These are phyloP conservation scores for Artemisia annua DNA, from an alignment of 129 eudicot genomes.

Conservation along the genomic window DNA sequence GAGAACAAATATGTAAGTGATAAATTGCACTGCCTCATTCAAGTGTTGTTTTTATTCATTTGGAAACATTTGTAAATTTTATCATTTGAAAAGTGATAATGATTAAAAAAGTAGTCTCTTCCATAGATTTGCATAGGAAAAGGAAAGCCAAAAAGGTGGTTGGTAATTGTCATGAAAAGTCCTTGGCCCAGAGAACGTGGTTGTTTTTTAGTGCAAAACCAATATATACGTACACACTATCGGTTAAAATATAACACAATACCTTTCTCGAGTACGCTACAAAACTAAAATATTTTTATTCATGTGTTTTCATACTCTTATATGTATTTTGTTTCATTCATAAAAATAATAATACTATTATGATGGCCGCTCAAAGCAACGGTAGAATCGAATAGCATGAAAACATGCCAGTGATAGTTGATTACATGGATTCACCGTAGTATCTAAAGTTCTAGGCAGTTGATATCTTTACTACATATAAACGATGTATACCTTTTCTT, in stretches of 20 bases:
- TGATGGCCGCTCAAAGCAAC: no score
- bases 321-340: no score
- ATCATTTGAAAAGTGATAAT: no score
- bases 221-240: conserved; percentile 3
- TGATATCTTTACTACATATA: no score
- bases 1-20: neutral
- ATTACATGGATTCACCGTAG: no score
- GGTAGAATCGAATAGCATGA: no score
- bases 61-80: neutral
- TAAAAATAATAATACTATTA: no score
- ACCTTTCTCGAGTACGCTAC: neutral
- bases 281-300: no score
- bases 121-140: conserved; percentile 22
- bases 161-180: conserved; percentile 29
- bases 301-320: no score
- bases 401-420: no score
- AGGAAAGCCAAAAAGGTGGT: conserved; percentile 22
- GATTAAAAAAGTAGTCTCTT: neutral
- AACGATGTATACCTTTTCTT: no score
- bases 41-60: conserved; percentile 11
- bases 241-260: neutral
- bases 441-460: no score
- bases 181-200: conserved; percentile 31
- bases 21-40: neutral
- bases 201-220: conserved; percentile 26